These are phyloP conservation scores for Exsudoporus frostii DNA, from an alignment of 768 basidiomycete genomes.

Conservation along the genomic window DNA sequence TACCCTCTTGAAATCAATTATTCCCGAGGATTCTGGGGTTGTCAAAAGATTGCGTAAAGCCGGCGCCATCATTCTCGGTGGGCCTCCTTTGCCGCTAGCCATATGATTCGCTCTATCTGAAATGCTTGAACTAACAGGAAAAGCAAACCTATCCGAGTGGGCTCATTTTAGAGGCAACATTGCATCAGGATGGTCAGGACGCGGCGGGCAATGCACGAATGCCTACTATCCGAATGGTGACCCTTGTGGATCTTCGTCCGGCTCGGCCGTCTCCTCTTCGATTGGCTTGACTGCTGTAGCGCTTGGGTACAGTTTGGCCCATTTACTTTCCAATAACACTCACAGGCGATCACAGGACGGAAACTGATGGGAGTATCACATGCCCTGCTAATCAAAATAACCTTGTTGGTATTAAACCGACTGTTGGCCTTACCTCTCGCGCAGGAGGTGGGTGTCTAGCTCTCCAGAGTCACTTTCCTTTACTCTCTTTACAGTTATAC, in stretches of 20 bases:
- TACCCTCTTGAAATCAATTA: constrained; percentile 33
- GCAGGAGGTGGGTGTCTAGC: constrained; percentile 44
- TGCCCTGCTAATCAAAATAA: constrained; percentile 53
- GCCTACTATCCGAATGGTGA: constrained; percentile 51
- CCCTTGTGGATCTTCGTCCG: constrained; percentile 58
- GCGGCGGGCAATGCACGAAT: constrained; percentile 48
- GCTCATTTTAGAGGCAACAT: constrained; percentile 46
- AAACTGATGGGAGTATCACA: constrained; percentile 54
- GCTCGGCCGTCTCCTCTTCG: constrained; percentile 52
- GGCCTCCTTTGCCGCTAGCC: not conserved
- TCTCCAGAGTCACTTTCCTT: not conserved
- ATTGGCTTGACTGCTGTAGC: constrained; percentile 50
- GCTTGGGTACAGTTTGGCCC: constrained; percentile 31
- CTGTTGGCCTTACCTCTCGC: constrained; percentile 55
- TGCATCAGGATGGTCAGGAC: constrained; percentile 56
- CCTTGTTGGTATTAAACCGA: constrained; percentile 58
- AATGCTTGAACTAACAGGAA: constrained; percentile 32
- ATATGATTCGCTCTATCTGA: not conserved
- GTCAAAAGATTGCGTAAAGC: constrained; percentile 31
- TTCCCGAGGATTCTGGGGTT: constrained; percentile 35
- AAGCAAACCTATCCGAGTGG: constrained; percentile 55
- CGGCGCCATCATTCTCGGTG: constrained; percentile 35
- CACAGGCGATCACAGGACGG: constrained; percentile 27
- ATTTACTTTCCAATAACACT: not conserved
- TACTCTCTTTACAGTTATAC: constrained; percentile 41